Evolutionary conservation across 805 yeast genomes (phyloP).

Genomic region (Saccharomycopsis sp.): DNA sequence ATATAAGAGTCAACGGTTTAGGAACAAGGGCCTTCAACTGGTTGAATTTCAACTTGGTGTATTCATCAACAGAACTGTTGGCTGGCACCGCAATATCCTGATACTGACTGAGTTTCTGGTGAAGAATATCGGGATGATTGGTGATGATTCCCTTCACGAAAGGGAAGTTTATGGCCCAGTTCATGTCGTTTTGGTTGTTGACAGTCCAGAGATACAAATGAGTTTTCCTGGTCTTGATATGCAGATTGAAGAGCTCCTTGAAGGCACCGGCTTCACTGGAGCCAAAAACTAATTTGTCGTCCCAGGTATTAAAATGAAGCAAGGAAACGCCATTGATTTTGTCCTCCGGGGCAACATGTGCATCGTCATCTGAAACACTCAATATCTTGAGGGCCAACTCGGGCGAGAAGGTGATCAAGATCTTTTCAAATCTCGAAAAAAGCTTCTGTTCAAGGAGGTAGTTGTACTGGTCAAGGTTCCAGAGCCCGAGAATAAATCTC

Average conservation of each 20-base stretch:
- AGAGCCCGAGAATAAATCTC: conserved; percentile 33
- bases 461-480: conserved; percentile 29
- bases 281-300: conserved; percentile 16
- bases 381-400: conserved; percentile 24
- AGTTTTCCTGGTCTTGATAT: conserved; percentile 12
- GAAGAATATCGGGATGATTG: conserved; percentile 23
- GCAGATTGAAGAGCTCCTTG: conserved; percentile 3
- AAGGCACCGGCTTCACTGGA: background rate
- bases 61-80: background rate
- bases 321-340: conserved; percentile 21
- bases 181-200: conserved; percentile 25
- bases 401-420: conserved; percentile 29
- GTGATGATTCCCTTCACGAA: conserved; percentile 23
- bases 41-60: background rate
- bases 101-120: background rate
- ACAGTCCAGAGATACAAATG: conserved; percentile 34
- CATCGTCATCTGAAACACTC: conserved; percentile 20
- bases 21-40: background rate
- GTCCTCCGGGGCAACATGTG: conserved; percentile 20
- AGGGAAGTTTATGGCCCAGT: conserved; percentile 20
- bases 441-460: conserved; percentile 21
- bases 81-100: background rate
- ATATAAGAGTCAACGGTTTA: background rate
- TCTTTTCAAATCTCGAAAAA: conserved; percentile 25
- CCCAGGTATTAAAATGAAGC: conserved; percentile 23